These are phyloP conservation scores for Euphorbia peplus DNA, from an alignment of 345 rosid genomes.

Conservation along the genomic window DNA sequence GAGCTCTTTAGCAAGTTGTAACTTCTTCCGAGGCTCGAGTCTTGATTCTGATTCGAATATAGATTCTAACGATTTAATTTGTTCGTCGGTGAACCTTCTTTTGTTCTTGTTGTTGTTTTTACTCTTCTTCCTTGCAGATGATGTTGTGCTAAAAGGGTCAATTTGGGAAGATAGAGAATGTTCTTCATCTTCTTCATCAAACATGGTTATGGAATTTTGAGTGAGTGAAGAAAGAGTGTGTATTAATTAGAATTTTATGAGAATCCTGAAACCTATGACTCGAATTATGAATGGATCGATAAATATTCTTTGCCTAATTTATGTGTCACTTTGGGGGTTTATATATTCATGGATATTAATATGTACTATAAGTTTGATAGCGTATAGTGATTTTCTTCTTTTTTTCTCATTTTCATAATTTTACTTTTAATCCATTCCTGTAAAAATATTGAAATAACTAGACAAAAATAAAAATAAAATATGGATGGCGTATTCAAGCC, in stretches of 20 bases:
- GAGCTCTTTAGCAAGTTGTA: conserved; percentile 67
- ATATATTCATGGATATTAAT: not conserved
- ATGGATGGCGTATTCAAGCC: conserved; percentile 7
- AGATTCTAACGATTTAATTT: conserved; percentile 63
- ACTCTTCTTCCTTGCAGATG: conserved; percentile 28
- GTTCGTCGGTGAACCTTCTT: conserved; percentile 80
- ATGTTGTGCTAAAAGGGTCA: conserved; percentile 28
- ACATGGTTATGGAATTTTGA: conserved; percentile 26
- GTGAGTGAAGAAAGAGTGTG: not conserved
- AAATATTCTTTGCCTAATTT: conserved; percentile 2
- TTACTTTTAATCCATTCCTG: not conserved
- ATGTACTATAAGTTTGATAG: not conserved
- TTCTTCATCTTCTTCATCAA: conserved; percentile 41
- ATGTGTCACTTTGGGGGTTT: conserved; percentile 5
- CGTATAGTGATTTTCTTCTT: conserved; percentile 27
- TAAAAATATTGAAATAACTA: too few species aligned
- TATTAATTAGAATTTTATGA: not conserved
- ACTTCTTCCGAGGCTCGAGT: conserved; percentile 70
- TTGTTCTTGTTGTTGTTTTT: conserved; percentile 52
- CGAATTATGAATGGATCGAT: not conserved
- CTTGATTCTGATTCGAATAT: conserved; percentile 70
- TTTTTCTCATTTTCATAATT: not conserved
- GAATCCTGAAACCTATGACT: not conserved
- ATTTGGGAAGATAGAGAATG: conserved; percentile 31
- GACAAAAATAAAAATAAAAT: too few species aligned